phyloP scores from a whole-genome alignment of 192 early-diverging fungal genomes.

The Coemansia sp. region DNA sequence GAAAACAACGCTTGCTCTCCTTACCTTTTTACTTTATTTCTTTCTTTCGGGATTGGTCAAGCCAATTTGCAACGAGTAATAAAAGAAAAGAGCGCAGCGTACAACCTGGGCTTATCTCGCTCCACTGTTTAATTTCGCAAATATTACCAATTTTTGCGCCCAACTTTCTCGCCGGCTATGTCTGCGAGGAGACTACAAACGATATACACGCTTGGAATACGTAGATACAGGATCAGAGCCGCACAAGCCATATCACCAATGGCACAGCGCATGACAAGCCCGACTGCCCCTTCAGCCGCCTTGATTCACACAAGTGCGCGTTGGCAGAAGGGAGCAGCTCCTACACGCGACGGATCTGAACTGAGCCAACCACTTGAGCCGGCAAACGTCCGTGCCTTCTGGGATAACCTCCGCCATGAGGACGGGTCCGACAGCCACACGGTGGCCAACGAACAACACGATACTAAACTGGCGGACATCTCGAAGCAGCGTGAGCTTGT shows the following conservation, averaged over 20 bases:
- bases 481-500: slow-evolving; percentile 25
- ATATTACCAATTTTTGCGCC: background rate
- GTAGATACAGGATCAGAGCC: background rate
- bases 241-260: background rate
- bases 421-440: background rate
- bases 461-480: background rate
- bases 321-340: slow-evolving; percentile 9
- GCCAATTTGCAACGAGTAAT: too few species aligned
- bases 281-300: background rate
- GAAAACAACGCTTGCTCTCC: background rate
- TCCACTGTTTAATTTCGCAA: too few species aligned
- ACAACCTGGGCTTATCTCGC: too few species aligned
- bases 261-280: background rate
- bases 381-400: slow-evolving; percentile 39
- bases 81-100: too few species aligned
- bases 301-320: slow-evolving; percentile 13
- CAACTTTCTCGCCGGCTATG: background rate
- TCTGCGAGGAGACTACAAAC: background rate
- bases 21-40: background rate
- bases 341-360: slow-evolving; percentile 47
- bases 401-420: slow-evolving; percentile 24
- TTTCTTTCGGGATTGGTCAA: too few species aligned
- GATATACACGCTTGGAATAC: background rate
- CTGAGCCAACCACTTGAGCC: slow-evolving; percentile 50
- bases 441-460: background rate